Evolutionary conservation across 2,329 filamentous ascomycete species (phyloP).

Genomic region (Ceratocystis cacaofunesta): DNA sequence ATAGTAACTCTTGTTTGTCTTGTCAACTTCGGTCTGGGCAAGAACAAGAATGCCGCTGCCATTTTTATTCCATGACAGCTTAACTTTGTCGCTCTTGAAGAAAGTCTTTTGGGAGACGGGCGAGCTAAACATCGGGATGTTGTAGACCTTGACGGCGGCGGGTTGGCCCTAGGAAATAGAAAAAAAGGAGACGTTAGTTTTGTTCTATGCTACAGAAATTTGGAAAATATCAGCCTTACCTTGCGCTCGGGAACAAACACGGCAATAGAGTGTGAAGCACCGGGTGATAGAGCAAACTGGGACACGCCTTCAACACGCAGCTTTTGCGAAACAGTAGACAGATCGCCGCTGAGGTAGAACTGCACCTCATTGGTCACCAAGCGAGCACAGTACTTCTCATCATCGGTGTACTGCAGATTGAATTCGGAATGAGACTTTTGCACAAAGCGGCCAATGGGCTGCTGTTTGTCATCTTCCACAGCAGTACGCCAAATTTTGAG

Average conservation of each 20-base stretch:
- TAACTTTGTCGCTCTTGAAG: slow-evolving; percentile 98
- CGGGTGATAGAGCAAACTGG: slow-evolving; percentile 80
- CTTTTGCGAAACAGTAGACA: slow-evolving; percentile 87
- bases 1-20: slow-evolving; percentile 98
- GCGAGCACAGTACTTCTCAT: slow-evolving; percentile 87
- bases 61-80: slow-evolving; percentile 91
- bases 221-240: slow-evolving; percentile 34
- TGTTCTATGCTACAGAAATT: not conserved
- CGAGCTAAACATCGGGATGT: slow-evolving; percentile 69
- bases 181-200: slow-evolving; percentile 17
- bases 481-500: slow-evolving; percentile 91
- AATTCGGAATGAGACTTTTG: slow-evolving; percentile 91
- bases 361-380: slow-evolving; percentile 94
- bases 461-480: slow-evolving; percentile 50
- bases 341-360: slow-evolving; percentile 80
- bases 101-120: slow-evolving; percentile 96
- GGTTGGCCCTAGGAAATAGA: slow-evolving; percentile 59
- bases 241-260: slow-evolving; percentile 94
- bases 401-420: slow-evolving; percentile 92
- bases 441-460: slow-evolving; percentile 75
- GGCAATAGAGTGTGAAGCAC: slow-evolving; percentile 79
- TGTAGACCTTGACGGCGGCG: slow-evolving; percentile 84
- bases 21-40: slow-evolving; percentile 94
- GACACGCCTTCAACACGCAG: slow-evolving; percentile 78
- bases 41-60: slow-evolving; percentile 87